Conservation (phyloP, 768 basidiomycete species). For the Mycena pura region DNA sequence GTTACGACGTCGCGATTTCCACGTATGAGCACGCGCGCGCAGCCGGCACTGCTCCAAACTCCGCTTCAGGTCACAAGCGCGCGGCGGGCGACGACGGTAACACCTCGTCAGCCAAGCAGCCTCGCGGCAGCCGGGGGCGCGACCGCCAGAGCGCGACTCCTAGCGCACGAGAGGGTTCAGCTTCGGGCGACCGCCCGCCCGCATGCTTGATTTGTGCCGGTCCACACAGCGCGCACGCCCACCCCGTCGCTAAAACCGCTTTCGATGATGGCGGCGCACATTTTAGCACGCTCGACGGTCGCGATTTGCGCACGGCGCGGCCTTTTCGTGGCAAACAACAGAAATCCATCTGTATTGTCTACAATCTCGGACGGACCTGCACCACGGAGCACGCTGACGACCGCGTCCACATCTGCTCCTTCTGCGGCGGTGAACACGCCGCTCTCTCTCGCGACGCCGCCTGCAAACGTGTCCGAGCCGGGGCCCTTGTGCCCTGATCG, state of each 20-base stretch:
- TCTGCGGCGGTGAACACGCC: slow-evolving; percentile 22
- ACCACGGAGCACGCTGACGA: neutral
- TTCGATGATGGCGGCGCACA: slow-evolving; percentile 14
- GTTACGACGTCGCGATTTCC: neutral
- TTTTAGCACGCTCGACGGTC: slow-evolving; percentile 5
- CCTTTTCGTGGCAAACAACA: neutral
- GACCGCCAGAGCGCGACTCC: neutral
- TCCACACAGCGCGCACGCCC: neutral
- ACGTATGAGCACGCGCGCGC: neutral
- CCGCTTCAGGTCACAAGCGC: neutral
- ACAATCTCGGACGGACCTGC: slow-evolving; percentile 8
- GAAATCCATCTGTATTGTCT: slow-evolving; percentile 8
- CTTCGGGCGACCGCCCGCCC: neutral
- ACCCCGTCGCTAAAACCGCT: neutral
- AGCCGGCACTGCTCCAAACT: too few relatives aligned
- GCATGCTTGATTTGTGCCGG: slow-evolving; percentile 13
- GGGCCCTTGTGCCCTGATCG: neutral
- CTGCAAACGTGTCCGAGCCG: slow-evolving; percentile 1
- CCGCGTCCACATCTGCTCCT: slow-evolving; percentile 21
- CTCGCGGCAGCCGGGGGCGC: neutral
- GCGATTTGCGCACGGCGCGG: neutral
- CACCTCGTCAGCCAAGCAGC: neutral
- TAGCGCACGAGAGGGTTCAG: neutral
- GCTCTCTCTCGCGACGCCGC: slow-evolving; percentile 1
- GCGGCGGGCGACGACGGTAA: neutral